Conservation (phyloP, 805 yeast genomes). For the Kodamaea restingae region DNA sequence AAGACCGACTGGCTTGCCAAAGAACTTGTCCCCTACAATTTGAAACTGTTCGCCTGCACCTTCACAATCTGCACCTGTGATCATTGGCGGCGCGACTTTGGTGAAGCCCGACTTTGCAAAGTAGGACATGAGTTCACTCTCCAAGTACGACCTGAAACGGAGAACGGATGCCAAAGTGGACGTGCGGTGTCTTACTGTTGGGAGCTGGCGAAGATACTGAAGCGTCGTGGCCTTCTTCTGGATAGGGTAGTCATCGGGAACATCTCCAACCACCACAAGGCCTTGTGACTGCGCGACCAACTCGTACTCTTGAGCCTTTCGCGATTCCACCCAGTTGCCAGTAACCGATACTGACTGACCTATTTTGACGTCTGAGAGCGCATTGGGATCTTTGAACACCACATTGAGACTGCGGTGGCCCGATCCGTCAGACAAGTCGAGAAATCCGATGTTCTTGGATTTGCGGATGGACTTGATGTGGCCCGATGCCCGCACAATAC, state of each 20-base stretch:
- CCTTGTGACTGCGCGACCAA: slow-evolving; percentile 18
- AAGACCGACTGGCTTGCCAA: slow-evolving; percentile 63
- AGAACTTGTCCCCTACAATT: slow-evolving; percentile 48
- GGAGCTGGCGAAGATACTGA: slow-evolving; percentile 65
- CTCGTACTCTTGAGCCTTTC: slow-evolving; percentile 33
- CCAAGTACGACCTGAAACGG: slow-evolving; percentile 69
- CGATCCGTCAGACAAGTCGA: slow-evolving; percentile 80
- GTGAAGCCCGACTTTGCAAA: slow-evolving; percentile 53
- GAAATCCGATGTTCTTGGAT: slow-evolving; percentile 73
- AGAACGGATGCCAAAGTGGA: slow-evolving; percentile 59
- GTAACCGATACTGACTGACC: slow-evolving; percentile 37
- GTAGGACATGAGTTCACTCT: slow-evolving; percentile 48
- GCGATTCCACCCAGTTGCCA: slow-evolving; percentile 33
- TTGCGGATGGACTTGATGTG: slow-evolving; percentile 62
- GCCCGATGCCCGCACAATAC: slow-evolving; percentile 53
- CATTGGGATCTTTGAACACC: slow-evolving; percentile 28
- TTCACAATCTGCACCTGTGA: slow-evolving; percentile 91
- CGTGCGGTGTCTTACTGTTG: slow-evolving; percentile 75
- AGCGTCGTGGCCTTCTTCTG: slow-evolving; percentile 74
- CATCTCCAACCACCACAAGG: slow-evolving; percentile 50
- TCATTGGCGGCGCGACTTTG: slow-evolving; percentile 80
- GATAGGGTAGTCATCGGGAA: slow-evolving; percentile 65
- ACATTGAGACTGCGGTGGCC: slow-evolving; percentile 51
- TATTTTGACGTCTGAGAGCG: slow-evolving; percentile 31
- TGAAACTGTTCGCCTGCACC: slow-evolving; percentile 93